phyloP scores from a whole-genome alignment of 306 rosid species.

The Arachis stenosperma region DNA sequence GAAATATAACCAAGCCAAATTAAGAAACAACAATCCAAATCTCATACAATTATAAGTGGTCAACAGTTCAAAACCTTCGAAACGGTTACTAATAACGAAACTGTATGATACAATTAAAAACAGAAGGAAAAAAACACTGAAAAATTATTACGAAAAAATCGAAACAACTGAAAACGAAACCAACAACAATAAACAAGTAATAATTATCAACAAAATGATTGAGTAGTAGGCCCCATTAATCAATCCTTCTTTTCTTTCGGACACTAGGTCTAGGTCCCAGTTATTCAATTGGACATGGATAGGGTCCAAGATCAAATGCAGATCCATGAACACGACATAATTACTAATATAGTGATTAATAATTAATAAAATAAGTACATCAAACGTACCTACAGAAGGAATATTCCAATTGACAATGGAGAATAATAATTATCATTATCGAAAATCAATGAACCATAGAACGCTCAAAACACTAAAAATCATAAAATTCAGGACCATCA shows the following conservation, averaged over 20 bases:
- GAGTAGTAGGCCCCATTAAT: slow-evolving; percentile 1
- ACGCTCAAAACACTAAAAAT: background rate
- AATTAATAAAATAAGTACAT: background rate
- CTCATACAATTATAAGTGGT: background rate
- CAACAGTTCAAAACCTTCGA: background rate
- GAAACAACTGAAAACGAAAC: background rate
- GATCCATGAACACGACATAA: background rate
- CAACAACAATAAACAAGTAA: background rate
- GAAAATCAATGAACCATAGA: background rate
- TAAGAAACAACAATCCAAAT: background rate
- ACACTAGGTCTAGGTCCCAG: slow-evolving; percentile 16
- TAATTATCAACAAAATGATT: background rate
- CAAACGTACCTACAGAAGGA: background rate
- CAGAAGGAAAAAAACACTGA: background rate
- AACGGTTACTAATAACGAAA: background rate
- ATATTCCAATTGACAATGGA: background rate
- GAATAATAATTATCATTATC: background rate
- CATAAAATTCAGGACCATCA: background rate
- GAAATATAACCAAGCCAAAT: background rate
- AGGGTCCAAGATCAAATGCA: background rate
- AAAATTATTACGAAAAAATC: background rate
- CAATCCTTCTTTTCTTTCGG: background rate
- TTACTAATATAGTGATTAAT: background rate
- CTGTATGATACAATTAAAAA: background rate
- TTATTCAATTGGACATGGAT: background rate